A percentile compares a stretch with the other conserved stretches of the same genome.
Conservation (phyloP, 2,329 filamentous ascomycete species). For the Colletotrichum horii region DNA sequence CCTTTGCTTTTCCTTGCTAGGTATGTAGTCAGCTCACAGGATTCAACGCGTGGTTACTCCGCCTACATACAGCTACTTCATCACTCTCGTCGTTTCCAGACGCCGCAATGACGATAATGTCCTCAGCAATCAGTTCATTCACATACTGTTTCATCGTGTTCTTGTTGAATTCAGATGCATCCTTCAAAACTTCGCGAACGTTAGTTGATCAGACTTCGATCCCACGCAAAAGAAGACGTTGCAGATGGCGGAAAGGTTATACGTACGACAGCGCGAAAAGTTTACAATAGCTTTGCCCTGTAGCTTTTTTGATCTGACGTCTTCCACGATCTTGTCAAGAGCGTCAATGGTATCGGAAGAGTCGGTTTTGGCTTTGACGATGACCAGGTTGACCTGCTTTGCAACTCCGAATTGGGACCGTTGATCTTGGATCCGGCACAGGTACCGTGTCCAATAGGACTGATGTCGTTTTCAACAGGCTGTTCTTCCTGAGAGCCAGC, state of each 20-base stretch:
- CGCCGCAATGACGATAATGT: background rate
- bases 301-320: background rate
- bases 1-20: background rate
- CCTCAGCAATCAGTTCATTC: background rate
- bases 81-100: background rate
- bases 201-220: background rate
- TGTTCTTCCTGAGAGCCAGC: background rate
- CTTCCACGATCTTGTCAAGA: background rate
- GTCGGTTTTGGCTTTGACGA: background rate
- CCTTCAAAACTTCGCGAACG: rapidly evolving
- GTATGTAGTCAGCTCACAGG: background rate
- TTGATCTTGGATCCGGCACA: background rate
- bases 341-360: background rate
- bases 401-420: background rate
- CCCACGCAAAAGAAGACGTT: rapidly evolving
- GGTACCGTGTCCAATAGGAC: background rate
- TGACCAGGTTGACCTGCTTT: background rate
- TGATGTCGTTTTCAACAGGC: background rate
- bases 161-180: rapidly evolving
- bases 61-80: background rate
- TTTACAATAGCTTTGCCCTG: background rate
- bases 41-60: rapidly evolving
- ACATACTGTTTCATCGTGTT: background rate
- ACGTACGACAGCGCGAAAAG: background rate
- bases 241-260: background rate